These are phyloP conservation scores for Oryza glumipatula DNA, from an alignment of 176 grass and related monocot genomes.

Conservation along the genomic window DNA sequence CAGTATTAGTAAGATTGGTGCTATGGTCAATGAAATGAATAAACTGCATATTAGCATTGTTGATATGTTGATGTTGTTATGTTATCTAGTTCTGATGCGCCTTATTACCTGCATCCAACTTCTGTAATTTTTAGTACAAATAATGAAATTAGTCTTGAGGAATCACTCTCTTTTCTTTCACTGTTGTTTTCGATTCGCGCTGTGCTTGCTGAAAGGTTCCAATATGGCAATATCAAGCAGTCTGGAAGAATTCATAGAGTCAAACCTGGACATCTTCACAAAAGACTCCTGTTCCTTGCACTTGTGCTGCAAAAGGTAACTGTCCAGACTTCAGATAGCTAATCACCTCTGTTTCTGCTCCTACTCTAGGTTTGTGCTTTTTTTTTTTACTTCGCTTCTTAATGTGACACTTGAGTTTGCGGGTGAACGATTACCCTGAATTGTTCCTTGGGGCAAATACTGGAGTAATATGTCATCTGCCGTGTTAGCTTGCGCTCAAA, in stretches of 20 bases:
- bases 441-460: neutral
- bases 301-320: slow-evolving; percentile 12
- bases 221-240: neutral
- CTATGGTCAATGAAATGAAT: neutral
- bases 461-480: neutral
- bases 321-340: slow-evolving; percentile 13
- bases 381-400: neutral
- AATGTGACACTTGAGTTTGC: neutral
- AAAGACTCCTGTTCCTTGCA: slow-evolving; percentile 4
- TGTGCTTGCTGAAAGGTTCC: slow-evolving; percentile 9
- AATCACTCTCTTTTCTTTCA: slow-evolving; percentile 13
- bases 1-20: slow-evolving; percentile 17
- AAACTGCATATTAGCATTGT: neutral
- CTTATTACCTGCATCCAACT: slow-evolving; percentile 17
- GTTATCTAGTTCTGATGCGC: neutral
- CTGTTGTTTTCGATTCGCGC: neutral
- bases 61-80: neutral
- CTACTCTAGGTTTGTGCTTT: neutral
- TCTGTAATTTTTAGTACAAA: slow-evolving; percentile 3
- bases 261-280: neutral
- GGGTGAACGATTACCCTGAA: neutral
- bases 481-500: slow-evolving; percentile 27
- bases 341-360: neutral
- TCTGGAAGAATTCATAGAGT: neutral
- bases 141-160: slow-evolving; percentile 9